These are phyloP conservation scores for Camillea tinctor DNA, from an alignment of 2,329 filamentous ascomycete species.

Conservation along the genomic window DNA sequence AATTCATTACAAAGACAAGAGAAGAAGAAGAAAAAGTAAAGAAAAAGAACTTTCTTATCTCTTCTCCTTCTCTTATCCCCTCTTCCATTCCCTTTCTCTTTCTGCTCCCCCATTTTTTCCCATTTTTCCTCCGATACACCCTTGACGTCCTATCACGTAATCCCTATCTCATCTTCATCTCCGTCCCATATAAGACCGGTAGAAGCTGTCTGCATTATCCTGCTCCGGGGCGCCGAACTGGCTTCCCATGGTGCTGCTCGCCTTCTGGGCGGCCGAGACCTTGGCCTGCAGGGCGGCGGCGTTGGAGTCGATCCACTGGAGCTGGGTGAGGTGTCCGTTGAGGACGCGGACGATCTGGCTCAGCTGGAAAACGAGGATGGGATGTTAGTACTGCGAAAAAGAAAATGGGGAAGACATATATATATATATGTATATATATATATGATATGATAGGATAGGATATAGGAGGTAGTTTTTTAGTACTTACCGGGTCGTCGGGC, in stretches of 20 bases:
- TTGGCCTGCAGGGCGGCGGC: conserved; percentile 78
- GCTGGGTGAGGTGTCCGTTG: conserved; percentile 85
- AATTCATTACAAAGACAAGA: too few species aligned
- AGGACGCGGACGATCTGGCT: conserved; percentile 94
- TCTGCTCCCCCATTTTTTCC: neutral
- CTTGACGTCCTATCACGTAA: too few species aligned
- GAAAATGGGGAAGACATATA: too few species aligned
- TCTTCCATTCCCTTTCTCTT: neutral
- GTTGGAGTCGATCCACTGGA: conserved; percentile 91
- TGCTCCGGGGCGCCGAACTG: conserved; percentile 60
- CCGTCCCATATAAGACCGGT: conserved; percentile 80
- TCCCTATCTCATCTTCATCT: conserved; percentile 23
- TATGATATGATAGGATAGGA: conserved; percentile 12
- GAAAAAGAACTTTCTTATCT: too few species aligned
- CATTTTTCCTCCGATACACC: too few species aligned
- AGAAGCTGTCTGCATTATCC: conserved; percentile 84
- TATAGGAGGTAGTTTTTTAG: conserved; percentile 34
- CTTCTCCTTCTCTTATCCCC: too few species aligned
- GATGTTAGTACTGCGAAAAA: neutral
- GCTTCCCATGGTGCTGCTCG: conserved; percentile 60
- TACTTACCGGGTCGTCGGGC: conserved; percentile 77
- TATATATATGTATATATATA: too few species aligned
- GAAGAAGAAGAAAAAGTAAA: too few species aligned
- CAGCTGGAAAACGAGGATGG: conserved; percentile 63
- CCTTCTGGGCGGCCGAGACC: conserved; percentile 78